These are phyloP conservation scores for Dichomitus squalens DNA, from an alignment of 1,284 basidiomycete genomes.

Conservation along the genomic window DNA sequence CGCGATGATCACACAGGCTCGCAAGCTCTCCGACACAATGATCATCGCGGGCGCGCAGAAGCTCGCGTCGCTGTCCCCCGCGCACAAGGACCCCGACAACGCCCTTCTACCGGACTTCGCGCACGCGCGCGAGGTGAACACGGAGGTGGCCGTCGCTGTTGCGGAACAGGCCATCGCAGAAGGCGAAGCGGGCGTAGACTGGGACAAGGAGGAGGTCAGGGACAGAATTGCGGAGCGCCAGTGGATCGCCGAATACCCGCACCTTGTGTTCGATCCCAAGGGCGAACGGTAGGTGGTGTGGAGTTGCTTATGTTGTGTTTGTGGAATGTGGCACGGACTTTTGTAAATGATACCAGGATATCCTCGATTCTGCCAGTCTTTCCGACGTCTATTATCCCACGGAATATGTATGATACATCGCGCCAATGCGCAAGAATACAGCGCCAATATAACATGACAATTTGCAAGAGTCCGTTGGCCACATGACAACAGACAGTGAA, in stretches of 20 bases:
- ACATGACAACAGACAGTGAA: neutral
- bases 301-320: neutral
- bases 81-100: constrained; percentile 60
- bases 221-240: constrained; percentile 49
- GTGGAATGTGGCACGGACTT: neutral
- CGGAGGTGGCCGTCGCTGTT: constrained; percentile 77
- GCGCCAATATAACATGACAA: constrained; percentile 11
- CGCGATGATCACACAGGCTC: constrained; percentile 63
- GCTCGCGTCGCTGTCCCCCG: constrained; percentile 76
- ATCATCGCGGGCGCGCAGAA: constrained; percentile 73
- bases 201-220: constrained; percentile 53
- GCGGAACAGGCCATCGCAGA: constrained; percentile 73
- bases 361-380: neutral
- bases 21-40: constrained; percentile 71
- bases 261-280: constrained; percentile 56
- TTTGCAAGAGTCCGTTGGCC: too few relatives aligned
- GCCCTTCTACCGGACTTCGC: constrained; percentile 71
- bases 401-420: constrained; percentile 18
- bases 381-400: neutral
- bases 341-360: neutral
- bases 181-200: constrained; percentile 55
- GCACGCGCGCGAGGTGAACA: constrained; percentile 67
- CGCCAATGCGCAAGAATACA: constrained; percentile 20
- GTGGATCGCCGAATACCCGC: constrained; percentile 62
- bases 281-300: constrained; percentile 7